Conservation (phyloP, 441 rosid genomes). For the Populus hybrid region DNA sequence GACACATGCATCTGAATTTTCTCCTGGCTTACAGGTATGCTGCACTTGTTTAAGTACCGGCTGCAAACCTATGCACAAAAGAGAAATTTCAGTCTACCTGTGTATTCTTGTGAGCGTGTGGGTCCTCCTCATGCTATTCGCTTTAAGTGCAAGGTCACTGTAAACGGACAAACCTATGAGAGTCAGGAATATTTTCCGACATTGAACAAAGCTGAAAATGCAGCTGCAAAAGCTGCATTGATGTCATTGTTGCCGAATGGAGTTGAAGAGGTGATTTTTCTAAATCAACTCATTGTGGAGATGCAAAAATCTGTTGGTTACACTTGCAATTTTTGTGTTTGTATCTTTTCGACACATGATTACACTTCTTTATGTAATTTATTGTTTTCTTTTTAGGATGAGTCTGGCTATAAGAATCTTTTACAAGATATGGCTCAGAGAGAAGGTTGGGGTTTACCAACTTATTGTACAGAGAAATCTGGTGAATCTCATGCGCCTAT, state of each 20-base stretch:
- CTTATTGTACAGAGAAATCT: too few relatives aligned
- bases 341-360: not conserved
- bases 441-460: too few relatives aligned
- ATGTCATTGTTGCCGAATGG: constrained; percentile 26
- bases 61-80: too few relatives aligned
- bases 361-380: too few relatives aligned
- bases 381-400: too few relatives aligned
- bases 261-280: constrained; percentile 48
- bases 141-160: constrained; percentile 57
- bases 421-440: too few relatives aligned
- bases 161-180: constrained; percentile 50
- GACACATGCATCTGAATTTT: too few relatives aligned
- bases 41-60: too few relatives aligned
- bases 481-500: constrained; percentile 43
- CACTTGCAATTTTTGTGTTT: not conserved
- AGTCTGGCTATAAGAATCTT: too few relatives aligned
- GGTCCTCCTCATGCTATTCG: constrained; percentile 71
- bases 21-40: too few relatives aligned
- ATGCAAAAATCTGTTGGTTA: not conserved
- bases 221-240: constrained; percentile 38
- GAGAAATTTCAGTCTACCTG: too few relatives aligned
- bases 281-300: not conserved
- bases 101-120: not conserved
- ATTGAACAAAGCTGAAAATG: constrained; percentile 69
- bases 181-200: constrained; percentile 44